A percentile compares a stretch with the other conserved stretches of the same genome.
These are phyloP conservation scores for Boletales sp. DNA, from an alignment of 768 basidiomycete species.

Conservation along the genomic window DNA sequence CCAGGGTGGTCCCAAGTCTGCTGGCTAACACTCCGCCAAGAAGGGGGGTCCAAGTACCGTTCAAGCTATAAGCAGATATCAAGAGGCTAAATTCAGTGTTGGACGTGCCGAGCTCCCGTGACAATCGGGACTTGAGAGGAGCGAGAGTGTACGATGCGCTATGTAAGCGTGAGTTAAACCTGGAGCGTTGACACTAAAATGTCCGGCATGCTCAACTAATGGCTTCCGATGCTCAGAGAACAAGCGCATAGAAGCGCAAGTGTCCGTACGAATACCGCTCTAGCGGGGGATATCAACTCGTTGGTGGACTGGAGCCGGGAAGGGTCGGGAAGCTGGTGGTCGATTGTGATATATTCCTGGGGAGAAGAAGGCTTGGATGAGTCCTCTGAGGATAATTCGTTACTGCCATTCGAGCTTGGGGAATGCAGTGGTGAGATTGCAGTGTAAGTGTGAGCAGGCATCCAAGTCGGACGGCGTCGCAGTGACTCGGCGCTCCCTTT, in stretches of 20 bases:
- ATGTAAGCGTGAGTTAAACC: background rate
- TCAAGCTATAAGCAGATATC: constrained; percentile 73
- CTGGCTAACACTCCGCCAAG: constrained; percentile 71
- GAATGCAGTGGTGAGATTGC: constrained; percentile 2
- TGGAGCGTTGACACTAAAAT: background rate
- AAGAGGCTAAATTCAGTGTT: constrained; percentile 77
- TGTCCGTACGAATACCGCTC: constrained; percentile 48
- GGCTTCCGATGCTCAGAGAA: constrained; percentile 70
- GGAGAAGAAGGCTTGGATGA: background rate
- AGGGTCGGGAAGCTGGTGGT: background rate
- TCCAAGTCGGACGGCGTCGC: background rate
- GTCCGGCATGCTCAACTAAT: constrained; percentile 67
- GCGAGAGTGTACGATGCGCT: constrained; percentile 76
- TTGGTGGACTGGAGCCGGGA: background rate
- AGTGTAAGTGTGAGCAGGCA: background rate
- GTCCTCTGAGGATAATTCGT: background rate
- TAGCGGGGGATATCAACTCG: constrained; percentile 20
- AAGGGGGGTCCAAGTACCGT: constrained; percentile 75
- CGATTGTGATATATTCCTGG: background rate
- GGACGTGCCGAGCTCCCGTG: constrained; percentile 67
- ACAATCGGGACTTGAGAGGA: constrained; percentile 69
- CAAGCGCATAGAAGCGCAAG: constrained; percentile 71
- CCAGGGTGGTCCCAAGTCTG: constrained; percentile 65
- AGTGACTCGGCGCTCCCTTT: constrained; percentile 1
- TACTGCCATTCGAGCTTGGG: background rate